Evolutionary conservation across 768 basidiomycete species (phyloP).

Genomic region (Scleroderma citrinum): DNA sequence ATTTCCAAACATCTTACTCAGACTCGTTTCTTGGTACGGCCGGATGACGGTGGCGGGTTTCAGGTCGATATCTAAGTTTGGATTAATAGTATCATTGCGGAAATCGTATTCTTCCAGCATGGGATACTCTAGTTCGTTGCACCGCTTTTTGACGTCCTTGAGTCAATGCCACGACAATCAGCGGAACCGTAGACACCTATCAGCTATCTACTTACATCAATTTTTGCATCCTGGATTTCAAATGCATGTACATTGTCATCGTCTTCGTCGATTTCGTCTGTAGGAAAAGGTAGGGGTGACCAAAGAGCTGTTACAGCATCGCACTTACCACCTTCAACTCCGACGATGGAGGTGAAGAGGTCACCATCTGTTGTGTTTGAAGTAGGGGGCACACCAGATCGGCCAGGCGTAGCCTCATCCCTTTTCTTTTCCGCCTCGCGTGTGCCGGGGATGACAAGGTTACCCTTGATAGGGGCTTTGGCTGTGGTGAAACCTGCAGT

Average conservation of each 20-base stretch:
- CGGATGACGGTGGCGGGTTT: conserved; percentile 97
- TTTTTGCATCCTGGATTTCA: conserved; percentile 89
- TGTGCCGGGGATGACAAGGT: conserved; percentile 82
- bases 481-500: conserved; percentile 71
- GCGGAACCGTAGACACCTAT: background rate
- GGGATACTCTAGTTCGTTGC: conserved; percentile 94
- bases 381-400: conserved; percentile 24
- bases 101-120: conserved; percentile 99
- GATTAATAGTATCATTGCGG: conserved; percentile 91
- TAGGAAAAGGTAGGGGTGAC: background rate
- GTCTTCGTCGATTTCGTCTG: conserved; percentile 96
- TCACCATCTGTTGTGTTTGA: conserved; percentile 54
- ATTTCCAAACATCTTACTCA: conserved; percentile 99
- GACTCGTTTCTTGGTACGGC: conserved; percentile 96
- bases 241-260: conserved; percentile 97
- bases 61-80: conserved; percentile 96
- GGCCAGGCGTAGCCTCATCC: conserved; percentile 43
- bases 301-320: background rate
- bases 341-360: conserved; percentile 93
- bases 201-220: conserved; percentile 56
- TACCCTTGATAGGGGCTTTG: conserved; percentile 79
- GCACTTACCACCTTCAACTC: conserved; percentile 75
- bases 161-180: background rate
- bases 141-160: conserved; percentile 92
- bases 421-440: conserved; percentile 68